Evolutionary conservation across 108 stramenopile species (phyloP).

Genomic region (Skeletonema potamos): DNA sequence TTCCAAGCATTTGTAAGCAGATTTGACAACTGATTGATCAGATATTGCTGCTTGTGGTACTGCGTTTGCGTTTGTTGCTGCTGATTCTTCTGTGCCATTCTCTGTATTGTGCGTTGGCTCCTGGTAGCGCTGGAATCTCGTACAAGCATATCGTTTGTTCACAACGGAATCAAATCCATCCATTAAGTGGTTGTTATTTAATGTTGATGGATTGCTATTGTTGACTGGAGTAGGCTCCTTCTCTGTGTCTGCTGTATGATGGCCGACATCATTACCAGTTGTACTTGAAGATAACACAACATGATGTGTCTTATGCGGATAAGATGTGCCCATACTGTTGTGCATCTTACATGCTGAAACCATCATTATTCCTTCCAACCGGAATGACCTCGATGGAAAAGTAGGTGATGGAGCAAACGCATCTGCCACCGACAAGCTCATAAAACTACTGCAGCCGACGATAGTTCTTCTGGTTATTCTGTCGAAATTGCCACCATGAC

Average conservation of each 20-base stretch:
- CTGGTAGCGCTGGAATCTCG: conserved; percentile 36
- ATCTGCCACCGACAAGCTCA: not conserved
- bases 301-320: not conserved
- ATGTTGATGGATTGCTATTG: not conserved
- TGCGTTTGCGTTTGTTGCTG: conserved; percentile 1
- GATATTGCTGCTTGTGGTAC: conserved; percentile 44
- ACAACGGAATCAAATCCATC: conserved; percentile 31
- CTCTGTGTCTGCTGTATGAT: not conserved
- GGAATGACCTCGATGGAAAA: not conserved
- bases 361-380: not conserved
- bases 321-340: not conserved
- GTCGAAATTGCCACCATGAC: not conserved
- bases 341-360: not conserved
- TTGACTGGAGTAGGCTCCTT: not conserved
- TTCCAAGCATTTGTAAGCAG: conserved; percentile 49
- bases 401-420: not conserved
- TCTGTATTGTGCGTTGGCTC: conserved; percentile 15
- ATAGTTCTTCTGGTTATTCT: not conserved
- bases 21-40: conserved; percentile 45
- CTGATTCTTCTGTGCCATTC: not conserved
- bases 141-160: conserved; percentile 40
- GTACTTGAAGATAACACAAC: not conserved
- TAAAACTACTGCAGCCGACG: not conserved
- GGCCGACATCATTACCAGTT: not conserved
- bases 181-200: not conserved